These are phyloP conservation scores for Fomes fomentarius DNA, from an alignment of 1,284 basidiomycete genomes.

Conservation along the genomic window DNA sequence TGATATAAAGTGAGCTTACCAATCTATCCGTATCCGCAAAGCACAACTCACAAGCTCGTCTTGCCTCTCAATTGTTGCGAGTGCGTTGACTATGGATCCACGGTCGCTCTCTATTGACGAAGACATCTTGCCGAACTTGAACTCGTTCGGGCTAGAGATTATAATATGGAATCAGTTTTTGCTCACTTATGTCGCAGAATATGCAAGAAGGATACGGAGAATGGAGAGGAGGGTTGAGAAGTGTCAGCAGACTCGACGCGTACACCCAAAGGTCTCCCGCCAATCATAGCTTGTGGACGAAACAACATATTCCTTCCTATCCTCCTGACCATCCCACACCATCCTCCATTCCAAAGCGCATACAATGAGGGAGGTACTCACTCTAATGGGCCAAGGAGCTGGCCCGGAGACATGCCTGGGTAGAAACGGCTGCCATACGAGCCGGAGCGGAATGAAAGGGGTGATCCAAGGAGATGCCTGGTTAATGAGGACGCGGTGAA, in stretches of 20 bases:
- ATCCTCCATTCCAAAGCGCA: too few relatives aligned
- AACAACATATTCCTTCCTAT: too few relatives aligned
- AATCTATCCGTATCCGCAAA: background rate
- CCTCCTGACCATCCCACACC: too few relatives aligned
- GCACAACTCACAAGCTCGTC: constrained; percentile 49
- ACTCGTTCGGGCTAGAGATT: constrained; percentile 50
- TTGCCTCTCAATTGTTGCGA: constrained; percentile 68
- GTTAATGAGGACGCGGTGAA: constrained; percentile 69
- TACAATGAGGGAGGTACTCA: constrained; percentile 37
- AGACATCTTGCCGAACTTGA: constrained; percentile 55
- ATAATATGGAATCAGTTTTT: too few relatives aligned
- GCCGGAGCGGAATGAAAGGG: constrained; percentile 66
- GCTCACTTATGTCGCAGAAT: too few relatives aligned
- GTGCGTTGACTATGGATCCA: constrained; percentile 64
- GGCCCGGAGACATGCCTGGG: constrained; percentile 62
- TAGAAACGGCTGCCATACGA: constrained; percentile 66
- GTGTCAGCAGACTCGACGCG: too few relatives aligned
- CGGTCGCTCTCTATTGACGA: constrained; percentile 65
- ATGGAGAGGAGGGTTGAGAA: too few relatives aligned
- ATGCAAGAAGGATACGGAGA: too few relatives aligned
- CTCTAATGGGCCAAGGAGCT: constrained; percentile 65
- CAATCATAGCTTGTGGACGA: too few relatives aligned
- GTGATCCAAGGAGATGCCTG: constrained; percentile 64
- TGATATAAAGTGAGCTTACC: background rate
- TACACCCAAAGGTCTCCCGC: too few relatives aligned